Conservation (phyloP, 1,139 yeast species). For the Taiozyma onychis region DNA sequence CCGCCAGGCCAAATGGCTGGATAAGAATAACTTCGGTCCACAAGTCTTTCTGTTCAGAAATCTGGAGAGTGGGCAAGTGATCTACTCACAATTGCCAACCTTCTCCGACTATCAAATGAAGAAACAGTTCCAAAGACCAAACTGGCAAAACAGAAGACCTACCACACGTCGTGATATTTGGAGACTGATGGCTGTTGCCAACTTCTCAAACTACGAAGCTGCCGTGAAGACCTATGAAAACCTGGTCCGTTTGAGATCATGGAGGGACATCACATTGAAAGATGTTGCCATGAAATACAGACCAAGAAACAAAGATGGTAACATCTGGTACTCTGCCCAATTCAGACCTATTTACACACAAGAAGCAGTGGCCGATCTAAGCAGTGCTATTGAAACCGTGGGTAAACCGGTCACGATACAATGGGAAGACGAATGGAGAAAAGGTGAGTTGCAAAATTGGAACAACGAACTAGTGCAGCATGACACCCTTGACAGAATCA, state of each 20-base stretch:
- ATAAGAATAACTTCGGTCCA: slow-evolving; percentile 57
- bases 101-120: slow-evolving; percentile 59
- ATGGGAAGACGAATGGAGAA: slow-evolving; percentile 88
- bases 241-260: slow-evolving; percentile 64
- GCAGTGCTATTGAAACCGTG: slow-evolving; percentile 63
- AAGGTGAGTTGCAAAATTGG: slow-evolving; percentile 73
- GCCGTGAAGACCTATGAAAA: slow-evolving; percentile 75
- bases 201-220: slow-evolving; percentile 54
- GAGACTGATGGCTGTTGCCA: slow-evolving; percentile 87
- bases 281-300: slow-evolving; percentile 65
- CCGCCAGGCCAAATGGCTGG: slow-evolving; percentile 44
- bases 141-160: slow-evolving; percentile 87
- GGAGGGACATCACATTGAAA: slow-evolving; percentile 57
- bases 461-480: slow-evolving; percentile 50
- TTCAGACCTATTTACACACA: slow-evolving; percentile 87
- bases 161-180: slow-evolving; percentile 74
- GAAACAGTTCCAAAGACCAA: slow-evolving; percentile 68
- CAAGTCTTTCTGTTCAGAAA: slow-evolving; percentile 80
- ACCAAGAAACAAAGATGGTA: slow-evolving; percentile 69
- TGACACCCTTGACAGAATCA: slow-evolving; percentile 50
- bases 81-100: slow-evolving; percentile 81
- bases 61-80: slow-evolving; percentile 82
- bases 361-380: slow-evolving; percentile 86
- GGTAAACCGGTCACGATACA: slow-evolving; percentile 44
- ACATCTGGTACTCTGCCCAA: slow-evolving; percentile 81